Percentiles rank a stretch among this genome's conserved stretches.
phyloP scores from a whole-genome alignment of 2,329 filamentous ascomycete species.

The Aspergillus neotritici region DNA sequence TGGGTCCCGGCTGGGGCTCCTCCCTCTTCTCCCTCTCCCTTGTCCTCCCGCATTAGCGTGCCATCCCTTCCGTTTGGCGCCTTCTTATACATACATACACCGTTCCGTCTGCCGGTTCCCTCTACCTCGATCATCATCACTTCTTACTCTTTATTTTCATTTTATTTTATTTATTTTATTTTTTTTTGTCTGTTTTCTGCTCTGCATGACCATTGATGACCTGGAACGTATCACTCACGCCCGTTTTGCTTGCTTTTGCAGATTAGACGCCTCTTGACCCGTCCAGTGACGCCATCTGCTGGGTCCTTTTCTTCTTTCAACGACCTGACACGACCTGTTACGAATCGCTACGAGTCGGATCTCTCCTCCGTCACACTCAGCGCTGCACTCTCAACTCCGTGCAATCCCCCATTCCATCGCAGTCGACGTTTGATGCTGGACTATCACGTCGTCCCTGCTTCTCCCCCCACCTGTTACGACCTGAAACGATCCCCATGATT shows the following conservation, averaged over 20 bases:
- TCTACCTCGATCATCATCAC: constrained; percentile 2
- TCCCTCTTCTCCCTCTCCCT: constrained; percentile 22
- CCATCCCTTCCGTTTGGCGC: constrained; percentile 23
- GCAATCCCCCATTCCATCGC: not conserved
- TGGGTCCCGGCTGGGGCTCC: constrained; percentile 1
- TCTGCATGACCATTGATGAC: constrained; percentile 14
- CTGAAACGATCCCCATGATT: constrained; percentile 41
- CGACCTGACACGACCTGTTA: constrained; percentile 29
- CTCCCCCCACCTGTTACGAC: constrained; percentile 34
- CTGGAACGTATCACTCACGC: constrained; percentile 12
- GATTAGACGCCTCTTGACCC: constrained; percentile 4
- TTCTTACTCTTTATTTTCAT: not conserved
- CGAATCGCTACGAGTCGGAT: constrained; percentile 16
- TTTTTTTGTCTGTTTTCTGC: constrained; percentile 7
- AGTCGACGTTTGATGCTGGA: constrained; percentile 17
- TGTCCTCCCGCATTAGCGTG: constrained; percentile 20
- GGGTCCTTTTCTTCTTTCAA: constrained; percentile 11
- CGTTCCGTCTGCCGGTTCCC: constrained; percentile 4
- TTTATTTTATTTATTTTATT: constrained; percentile 1
- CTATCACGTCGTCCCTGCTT: constrained; percentile 17
- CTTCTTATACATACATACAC: constrained; percentile 19
- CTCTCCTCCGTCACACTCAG: constrained; percentile 10
- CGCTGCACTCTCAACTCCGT: constrained; percentile 3
- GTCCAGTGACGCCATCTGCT: constrained; percentile 1
- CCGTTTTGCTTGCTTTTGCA: constrained; percentile 3